Conservation (phyloP, 805 yeast species). For the Wickerhamiella shivajii region DNA sequence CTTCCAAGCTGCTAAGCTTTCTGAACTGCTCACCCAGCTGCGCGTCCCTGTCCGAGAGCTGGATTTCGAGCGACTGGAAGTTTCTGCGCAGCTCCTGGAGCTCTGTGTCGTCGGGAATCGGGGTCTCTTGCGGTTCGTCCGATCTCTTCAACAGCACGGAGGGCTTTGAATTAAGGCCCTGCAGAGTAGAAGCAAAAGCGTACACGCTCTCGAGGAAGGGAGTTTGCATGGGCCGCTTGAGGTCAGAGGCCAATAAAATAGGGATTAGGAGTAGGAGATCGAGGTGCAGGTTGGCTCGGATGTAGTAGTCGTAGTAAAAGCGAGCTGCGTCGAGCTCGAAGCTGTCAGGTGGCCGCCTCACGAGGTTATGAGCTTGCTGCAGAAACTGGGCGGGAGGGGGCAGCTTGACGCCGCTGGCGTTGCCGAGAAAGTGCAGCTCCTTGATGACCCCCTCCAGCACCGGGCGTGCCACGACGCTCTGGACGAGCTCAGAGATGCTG, state of each 20-base stretch:
- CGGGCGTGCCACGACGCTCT: conserved; percentile 73
- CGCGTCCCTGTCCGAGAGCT: too few species aligned
- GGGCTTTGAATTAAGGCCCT: conserved; percentile 2
- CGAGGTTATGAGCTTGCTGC: conserved; percentile 9
- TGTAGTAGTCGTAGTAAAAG: conserved; percentile 51
- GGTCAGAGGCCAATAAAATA: conserved; percentile 78
- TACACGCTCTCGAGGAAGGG: conserved; percentile 83
- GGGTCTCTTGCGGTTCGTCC: too few species aligned
- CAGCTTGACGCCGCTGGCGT: conserved; percentile 56
- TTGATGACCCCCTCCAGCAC: conserved; percentile 62
- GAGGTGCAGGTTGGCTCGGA: conserved; percentile 43
- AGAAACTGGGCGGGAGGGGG: conserved; percentile 17
- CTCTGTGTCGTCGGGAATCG: too few species aligned
- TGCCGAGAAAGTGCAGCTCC: conserved; percentile 51
- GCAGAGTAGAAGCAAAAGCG: conserved; percentile 33
- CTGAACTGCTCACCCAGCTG: too few species aligned
- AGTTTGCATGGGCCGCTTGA: conserved; percentile 49
- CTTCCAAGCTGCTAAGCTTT: too few species aligned
- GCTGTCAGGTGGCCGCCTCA: conserved; percentile 20
- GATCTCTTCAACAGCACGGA: conserved; percentile 2
- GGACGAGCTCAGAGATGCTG: conserved; percentile 40
- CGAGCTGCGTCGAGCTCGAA: conserved; percentile 34
- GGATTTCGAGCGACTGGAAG: too few species aligned
- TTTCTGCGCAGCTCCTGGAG: too few species aligned
- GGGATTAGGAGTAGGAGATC: conserved; percentile 76